Evolutionary conservation across 2,329 filamentous ascomycete genomes (phyloP), one percentile per base, ranked within the genome.

Genomic region (Hypomyces rosellus): DNA sequence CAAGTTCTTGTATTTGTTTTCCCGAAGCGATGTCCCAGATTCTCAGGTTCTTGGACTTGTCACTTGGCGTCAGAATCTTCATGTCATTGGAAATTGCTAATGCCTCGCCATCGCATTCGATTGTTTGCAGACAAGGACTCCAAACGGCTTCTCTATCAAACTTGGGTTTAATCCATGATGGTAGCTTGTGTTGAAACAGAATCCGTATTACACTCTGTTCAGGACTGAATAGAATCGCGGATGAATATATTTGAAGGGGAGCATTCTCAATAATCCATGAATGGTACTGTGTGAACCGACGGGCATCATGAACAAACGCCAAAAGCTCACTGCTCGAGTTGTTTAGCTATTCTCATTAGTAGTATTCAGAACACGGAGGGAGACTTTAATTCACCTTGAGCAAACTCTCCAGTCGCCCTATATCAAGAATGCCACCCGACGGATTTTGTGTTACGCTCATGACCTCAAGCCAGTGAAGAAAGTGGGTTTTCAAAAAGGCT

Each of bases 211-310:
- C 7, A 30, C 52, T 54, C 33, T 22, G 2, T 1, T 9, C 1
- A 14, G 52, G 52, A 12, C 34, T 34, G 41, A 52, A 52, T 12
- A 52, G 18, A n/a, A 50, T 41, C 11, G 46, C 49, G 34, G 46
- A 52, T 8, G 40, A 9, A 38, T 54, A 54, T 1, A 14, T 13
- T 16, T 54, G 47, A 16, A 52, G 43, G 36, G 43, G 49, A 20
- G 42, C 42, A n/a, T 34, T 38, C 22, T 52, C 46, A 5, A 54
- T 30, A 9, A 40, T 18, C 14, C 13, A 22, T 34, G 33, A 51
- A 16, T 49, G 30, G 11, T 37, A 15, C 9, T 39, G 18, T 5
- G 52, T 33, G 30, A 54, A 54, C 12, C 46, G 49, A 14, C 34
- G 12, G 14, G 49, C 49, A 30, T 54, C 50, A 14, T 20, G 22